phyloP scores from a whole-genome alignment of 1,284 basidiomycete genomes.

The Melampsora abietis-canadensis region DNA sequence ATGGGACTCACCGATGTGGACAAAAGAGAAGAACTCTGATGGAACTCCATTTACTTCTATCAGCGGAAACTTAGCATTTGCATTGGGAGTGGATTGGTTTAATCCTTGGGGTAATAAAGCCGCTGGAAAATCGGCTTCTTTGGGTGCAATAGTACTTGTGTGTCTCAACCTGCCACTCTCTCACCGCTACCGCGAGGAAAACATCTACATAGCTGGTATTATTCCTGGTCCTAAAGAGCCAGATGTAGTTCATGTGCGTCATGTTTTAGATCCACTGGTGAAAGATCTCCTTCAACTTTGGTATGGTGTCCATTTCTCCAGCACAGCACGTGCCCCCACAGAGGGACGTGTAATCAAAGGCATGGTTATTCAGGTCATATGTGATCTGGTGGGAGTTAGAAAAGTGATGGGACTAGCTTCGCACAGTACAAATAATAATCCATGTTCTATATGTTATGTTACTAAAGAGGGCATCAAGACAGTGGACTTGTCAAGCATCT shows the following conservation, averaged over 20 bases:
- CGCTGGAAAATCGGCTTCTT: conserved; percentile 2
- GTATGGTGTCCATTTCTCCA: conserved; percentile 10
- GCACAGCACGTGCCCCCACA: background rate
- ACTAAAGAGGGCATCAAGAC: no score
- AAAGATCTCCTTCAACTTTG: conserved; percentile 8
- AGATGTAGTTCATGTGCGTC: conserved; percentile 7
- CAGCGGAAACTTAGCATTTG: conserved; percentile 20
- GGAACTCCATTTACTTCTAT: background rate
- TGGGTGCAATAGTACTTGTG: conserved; percentile 1
- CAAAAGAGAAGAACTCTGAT: no score
- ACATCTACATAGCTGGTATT: conserved; percentile 8
- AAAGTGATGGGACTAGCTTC: no score
- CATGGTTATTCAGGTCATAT: no score
- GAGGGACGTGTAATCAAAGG: background rate
- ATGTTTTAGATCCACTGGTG: conserved; percentile 16
- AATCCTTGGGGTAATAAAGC: conserved; percentile 20
- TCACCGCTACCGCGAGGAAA: conserved; percentile 13
- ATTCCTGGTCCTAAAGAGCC: conserved; percentile 24
- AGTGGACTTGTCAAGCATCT: no score
- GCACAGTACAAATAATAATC: no score
- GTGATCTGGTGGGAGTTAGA: no score
- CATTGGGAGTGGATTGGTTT: conserved; percentile 28
- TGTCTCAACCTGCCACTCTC: conserved; percentile 22
- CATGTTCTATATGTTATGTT: no score
- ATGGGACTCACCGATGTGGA: no score